Evolutionary conservation across 495 filamentous ascomycete genomes (phyloP), one percentile per base, ranked within the genome.

Genomic region (Aspergillus nanangensis): DNA sequence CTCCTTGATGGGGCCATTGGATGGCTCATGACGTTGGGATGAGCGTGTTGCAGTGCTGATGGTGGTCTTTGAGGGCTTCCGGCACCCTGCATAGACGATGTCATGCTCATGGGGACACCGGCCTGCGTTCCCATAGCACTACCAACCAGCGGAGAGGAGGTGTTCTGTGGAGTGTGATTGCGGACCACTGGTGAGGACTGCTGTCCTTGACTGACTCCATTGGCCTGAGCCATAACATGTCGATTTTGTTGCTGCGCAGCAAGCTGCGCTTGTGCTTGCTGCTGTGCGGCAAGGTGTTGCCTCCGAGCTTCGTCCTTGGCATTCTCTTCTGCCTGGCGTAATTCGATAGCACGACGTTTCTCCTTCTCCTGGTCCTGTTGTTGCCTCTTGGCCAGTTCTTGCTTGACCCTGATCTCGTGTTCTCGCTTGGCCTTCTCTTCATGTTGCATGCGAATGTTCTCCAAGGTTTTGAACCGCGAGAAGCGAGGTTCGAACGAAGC

Each of bases 391-490:
- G 61, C 63, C n/a, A 68, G 35, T 29, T 74, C 69, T 20, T 72
- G 64, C 21, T 83, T 72, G 41, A 80, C 72, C 62, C 88, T 86
- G 38, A 79, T 76, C 46, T 87, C 83, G 13, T 74, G 70, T 37
- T 83, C 83, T 25, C 78, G 79, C 47, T 72, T 72, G 17, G 66
- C 67, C 54, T 79, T 82, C 56, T 94, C 90, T 45, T 83, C 82
- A 38, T 87, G 84, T 43, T 84, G 79, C 48, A 77, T 74, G 52
- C 84, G 87, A 56, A 99, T 95, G 29, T 86, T 84, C 29, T 87
- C 88, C 19, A 99, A 76, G 1, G 86, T 76, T 69, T 96, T 96
- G 71, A 95, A 96, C 10, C 84, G 76, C 42, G 92, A 89, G 61
- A 97, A 97, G 4, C 83, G 78, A 35, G 90, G 88, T 54, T 95